Evolutionary conservation across 202 grass and related monocot genomes (phyloP).

Genomic region (Schoenoplectus tabernaemontani): DNA sequence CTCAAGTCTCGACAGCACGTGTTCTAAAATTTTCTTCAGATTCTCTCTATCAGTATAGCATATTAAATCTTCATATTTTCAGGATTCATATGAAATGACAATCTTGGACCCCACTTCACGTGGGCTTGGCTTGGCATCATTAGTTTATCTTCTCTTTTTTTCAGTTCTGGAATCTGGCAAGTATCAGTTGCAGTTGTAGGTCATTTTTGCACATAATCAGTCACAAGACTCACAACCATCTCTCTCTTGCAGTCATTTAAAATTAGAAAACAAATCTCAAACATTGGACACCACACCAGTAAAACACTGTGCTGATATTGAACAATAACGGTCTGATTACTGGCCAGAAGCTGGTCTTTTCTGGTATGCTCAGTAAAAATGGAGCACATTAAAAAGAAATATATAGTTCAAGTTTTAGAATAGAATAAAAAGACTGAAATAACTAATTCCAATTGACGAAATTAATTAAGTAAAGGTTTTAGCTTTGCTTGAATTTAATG

Average conservation of each 20-base stretch:
- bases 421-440: not conserved
- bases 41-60: not conserved
- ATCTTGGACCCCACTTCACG: constrained; percentile 22
- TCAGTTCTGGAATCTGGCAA: not conserved
- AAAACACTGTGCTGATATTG: not conserved
- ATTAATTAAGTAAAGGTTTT: not conserved
- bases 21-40: not conserved
- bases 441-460: not conserved
- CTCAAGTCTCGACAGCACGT: not conserved
- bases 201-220: too few relatives aligned
- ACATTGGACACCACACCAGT: not conserved
- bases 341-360: not conserved
- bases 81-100: not conserved
- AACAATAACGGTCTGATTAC: not conserved
- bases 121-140: constrained; percentile 10
- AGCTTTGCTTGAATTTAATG: not conserved
- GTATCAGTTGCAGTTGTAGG: not conserved
- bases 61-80: constrained; percentile 10
- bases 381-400: not conserved
- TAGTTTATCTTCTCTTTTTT: not conserved
- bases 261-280: not conserved
- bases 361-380: not conserved
- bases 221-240: not conserved
- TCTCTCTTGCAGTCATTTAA: not conserved
- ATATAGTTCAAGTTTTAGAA: not conserved